Evolutionary conservation across 2,329 filamentous ascomycete genomes (phyloP).

Genomic region (Hysterium pulicare): DNA sequence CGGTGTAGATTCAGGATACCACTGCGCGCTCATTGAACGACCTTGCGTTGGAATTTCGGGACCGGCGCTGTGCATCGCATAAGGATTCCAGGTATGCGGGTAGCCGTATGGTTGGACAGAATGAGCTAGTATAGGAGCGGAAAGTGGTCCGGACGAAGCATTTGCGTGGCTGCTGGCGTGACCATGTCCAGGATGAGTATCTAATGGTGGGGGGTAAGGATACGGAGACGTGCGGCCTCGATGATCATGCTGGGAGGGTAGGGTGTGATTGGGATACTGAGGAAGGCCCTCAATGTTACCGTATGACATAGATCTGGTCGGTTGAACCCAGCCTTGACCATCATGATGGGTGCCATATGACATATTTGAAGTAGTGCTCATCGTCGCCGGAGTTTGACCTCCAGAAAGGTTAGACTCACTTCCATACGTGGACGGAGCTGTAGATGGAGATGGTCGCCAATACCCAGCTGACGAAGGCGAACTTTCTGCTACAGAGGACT

Average conservation of each 20-base stretch:
- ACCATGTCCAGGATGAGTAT: constrained; percentile 25
- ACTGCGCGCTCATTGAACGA: constrained; percentile 34
- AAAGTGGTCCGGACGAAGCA: constrained; percentile 28
- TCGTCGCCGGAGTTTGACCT: constrained; percentile 31
- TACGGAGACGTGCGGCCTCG: constrained; percentile 32
- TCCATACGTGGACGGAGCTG: constrained; percentile 32
- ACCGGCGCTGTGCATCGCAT: constrained; percentile 22
- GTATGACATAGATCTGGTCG: constrained; percentile 38
- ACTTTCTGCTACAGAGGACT: constrained; percentile 32
- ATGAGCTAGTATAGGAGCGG: constrained; percentile 31
- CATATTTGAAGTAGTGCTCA: constrained; percentile 35
- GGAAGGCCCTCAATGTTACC: constrained; percentile 36
- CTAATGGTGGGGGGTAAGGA: constrained; percentile 30
- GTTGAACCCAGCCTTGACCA: constrained; percentile 24
- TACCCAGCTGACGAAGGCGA: constrained; percentile 29
- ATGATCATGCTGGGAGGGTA: constrained; percentile 32
- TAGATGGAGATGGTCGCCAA: constrained; percentile 35
- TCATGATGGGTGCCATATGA: constrained; percentile 30
- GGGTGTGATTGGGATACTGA: constrained; percentile 26
- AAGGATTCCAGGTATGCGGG: constrained; percentile 29
- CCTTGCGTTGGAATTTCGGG: constrained; percentile 25
- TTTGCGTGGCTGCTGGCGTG: constrained; percentile 25
- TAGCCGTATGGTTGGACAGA: constrained; percentile 20
- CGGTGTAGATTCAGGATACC: constrained; percentile 30
- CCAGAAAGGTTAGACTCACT: constrained; percentile 35